phyloP scores from a whole-genome alignment of 306 rosid genomes.

The Lithocarpus polystachyus region DNA sequence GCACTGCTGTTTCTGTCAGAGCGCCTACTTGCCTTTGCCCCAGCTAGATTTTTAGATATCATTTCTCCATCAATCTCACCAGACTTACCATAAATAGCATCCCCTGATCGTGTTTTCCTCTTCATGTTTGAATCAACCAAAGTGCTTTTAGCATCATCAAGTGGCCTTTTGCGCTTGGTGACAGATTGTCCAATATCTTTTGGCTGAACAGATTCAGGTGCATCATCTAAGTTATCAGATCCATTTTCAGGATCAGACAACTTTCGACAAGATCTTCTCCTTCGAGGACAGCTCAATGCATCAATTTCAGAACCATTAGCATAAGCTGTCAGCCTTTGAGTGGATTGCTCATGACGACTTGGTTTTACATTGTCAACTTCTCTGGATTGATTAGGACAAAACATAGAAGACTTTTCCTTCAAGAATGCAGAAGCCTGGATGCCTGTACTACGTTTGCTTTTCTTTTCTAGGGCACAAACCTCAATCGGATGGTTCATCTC shows the following conservation, averaged over 20 bases:
- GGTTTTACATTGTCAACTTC: constrained; percentile 21
- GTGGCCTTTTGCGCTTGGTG: constrained; percentile 33
- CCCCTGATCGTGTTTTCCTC: constrained; percentile 28
- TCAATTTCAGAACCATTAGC: constrained; percentile 17
- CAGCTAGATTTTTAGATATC: constrained; percentile 1
- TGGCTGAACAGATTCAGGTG: constrained; percentile 22
- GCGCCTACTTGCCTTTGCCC: background rate
- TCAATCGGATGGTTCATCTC: constrained; percentile 5
- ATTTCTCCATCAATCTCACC: constrained; percentile 23
- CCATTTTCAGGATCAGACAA: constrained; percentile 32
- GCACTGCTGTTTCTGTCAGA: constrained; percentile 22
- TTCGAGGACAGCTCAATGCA: constrained; percentile 34
- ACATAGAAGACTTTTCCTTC: constrained; percentile 32
- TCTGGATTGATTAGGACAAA: constrained; percentile 22
- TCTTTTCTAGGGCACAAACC: constrained; percentile 24
- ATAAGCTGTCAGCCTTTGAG: constrained; percentile 29
- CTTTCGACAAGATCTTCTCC: constrained; percentile 59
- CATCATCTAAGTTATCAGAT: constrained; percentile 34
- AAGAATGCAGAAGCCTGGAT: constrained; percentile 21
- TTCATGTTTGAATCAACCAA: constrained; percentile 21
- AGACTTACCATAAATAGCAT: constrained; percentile 3
- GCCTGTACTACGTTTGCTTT: constrained; percentile 20
- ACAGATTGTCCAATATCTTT: constrained; percentile 31
- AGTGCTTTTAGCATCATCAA: constrained; percentile 11
- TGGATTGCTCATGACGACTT: constrained; percentile 27